Conservation (phyloP, 192 early-diverging fungal species). For the Backusella morwellensis region DNA sequence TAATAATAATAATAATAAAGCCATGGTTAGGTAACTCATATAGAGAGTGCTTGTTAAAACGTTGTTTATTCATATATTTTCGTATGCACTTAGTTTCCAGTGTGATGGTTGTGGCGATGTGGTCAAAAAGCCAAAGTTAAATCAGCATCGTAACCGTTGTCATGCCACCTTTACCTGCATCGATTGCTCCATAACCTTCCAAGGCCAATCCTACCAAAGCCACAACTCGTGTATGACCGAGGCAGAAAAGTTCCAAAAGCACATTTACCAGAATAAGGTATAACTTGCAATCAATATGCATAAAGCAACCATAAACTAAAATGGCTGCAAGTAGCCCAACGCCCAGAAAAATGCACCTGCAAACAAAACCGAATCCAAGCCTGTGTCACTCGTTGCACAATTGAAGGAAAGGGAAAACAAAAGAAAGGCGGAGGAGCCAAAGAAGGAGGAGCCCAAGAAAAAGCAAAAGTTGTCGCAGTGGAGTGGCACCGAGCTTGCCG, state of each 20-base stretch:
- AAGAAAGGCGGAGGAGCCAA: conserved; percentile 20
- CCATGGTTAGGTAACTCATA: background rate
- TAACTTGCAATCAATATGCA: background rate
- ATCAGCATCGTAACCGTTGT: conserved; percentile 82
- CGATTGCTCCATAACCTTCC: conserved; percentile 87
- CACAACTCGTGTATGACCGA: conserved; percentile 93
- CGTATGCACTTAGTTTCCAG: conserved; percentile 26
- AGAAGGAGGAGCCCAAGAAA: conserved; percentile 27
- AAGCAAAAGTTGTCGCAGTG: conserved; percentile 30
- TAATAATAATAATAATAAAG: conserved; percentile 1
- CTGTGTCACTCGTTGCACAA: conserved; percentile 38
- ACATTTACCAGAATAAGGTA: conserved; percentile 81
- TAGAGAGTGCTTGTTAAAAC: background rate
- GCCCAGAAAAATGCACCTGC: conserved; percentile 19
- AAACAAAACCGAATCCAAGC: conserved; percentile 13
- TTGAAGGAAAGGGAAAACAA: conserved; percentile 42
- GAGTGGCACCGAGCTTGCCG: conserved; percentile 20
- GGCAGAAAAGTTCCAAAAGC: conserved; percentile 90
- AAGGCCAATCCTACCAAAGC: conserved; percentile 67
- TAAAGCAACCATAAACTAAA: background rate
- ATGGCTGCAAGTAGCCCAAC: background rate
- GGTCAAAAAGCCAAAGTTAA: conserved; percentile 93
- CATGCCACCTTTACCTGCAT: conserved; percentile 87
- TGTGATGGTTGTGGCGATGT: conserved; percentile 79
- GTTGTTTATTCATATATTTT: background rate